Percentiles rank a stretch among this genome's conserved stretches.
phyloP scores from a whole-genome alignment of 441 rosid genomes.

The Erodium trifolium region DNA sequence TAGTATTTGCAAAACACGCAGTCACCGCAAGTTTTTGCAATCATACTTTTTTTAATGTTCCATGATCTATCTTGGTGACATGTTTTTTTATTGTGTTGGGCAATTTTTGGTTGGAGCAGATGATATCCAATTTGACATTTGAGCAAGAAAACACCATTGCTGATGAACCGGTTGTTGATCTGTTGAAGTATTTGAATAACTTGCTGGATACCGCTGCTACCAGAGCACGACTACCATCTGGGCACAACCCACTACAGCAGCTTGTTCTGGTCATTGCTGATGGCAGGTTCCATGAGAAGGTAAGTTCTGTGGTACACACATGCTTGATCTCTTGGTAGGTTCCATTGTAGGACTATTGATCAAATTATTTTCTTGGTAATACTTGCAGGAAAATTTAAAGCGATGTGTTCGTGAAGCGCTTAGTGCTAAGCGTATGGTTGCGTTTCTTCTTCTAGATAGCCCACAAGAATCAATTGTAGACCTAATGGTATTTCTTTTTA shows the following conservation, averaged over 20 bases:
- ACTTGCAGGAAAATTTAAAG: conserved; percentile 56
- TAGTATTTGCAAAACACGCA: no score
- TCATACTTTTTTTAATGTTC: no score
- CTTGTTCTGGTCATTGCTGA: conserved; percentile 90
- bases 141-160: conserved; percentile 78
- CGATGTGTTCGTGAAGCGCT: conserved; percentile 67
- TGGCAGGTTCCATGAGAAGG: conserved; percentile 92
- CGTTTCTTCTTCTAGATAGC: conserved; percentile 77
- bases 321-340: background rate
- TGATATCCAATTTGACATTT: conserved; percentile 80
- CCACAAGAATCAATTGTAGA: conserved; percentile 64
- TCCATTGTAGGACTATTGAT: background rate
- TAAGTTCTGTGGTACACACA: conserved; percentile 15
- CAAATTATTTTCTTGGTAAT: background rate
- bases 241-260: conserved; percentile 92
- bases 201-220: conserved; percentile 65
- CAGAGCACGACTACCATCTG: conserved; percentile 67
- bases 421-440: conserved; percentile 84
- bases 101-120: conserved; percentile 26
- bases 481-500: conserved; percentile 37
- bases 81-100: background rate
- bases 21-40: no score
- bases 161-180: conserved; percentile 79
- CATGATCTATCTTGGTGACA: no score
- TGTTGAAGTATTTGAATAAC: conserved; percentile 54